These are phyloP conservation scores for Collybiopsis confluens DNA, from an alignment of 768 basidiomycete species.

Conservation along the genomic window DNA sequence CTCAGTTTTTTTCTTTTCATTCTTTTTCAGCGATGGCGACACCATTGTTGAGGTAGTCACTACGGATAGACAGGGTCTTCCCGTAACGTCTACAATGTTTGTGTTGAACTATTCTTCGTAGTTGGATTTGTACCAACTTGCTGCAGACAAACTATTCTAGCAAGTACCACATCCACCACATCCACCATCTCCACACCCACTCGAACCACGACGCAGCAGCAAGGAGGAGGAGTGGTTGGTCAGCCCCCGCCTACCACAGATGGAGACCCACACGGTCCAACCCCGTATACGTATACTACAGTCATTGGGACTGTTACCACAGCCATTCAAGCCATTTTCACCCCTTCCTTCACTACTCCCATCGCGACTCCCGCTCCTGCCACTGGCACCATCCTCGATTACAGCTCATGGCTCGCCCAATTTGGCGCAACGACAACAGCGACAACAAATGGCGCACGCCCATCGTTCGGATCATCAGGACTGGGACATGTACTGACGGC, in stretches of 20 bases:
- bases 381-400: slow-evolving; percentile 6
- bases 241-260: not conserved
- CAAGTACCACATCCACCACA: not conserved
- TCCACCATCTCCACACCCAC: not conserved
- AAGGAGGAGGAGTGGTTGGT: slow-evolving; percentile 4
- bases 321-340: slow-evolving; percentile 3
- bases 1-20: not conserved
- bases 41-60: slow-evolving; percentile 6
- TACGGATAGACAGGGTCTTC: not conserved
- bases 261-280: not conserved
- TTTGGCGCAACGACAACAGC: slow-evolving; percentile 2
- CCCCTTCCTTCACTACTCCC: slow-evolving; percentile 5
- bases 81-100: slow-evolving; percentile 3
- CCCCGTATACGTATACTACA: slow-evolving; percentile 11
- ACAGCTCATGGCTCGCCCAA: slow-evolving; percentile 6
- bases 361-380: not conserved
- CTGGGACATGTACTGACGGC: not conserved
- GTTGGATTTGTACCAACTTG: not conserved
- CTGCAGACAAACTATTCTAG: not conserved
- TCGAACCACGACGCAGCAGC: not conserved
- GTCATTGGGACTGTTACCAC: slow-evolving; percentile 4
- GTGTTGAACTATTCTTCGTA: not conserved
- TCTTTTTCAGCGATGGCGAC: not conserved
- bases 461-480: not conserved
- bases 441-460: not conserved